Conservation (phyloP, 1,139 yeast genomes). For the Yamadazyma conglobata region DNA sequence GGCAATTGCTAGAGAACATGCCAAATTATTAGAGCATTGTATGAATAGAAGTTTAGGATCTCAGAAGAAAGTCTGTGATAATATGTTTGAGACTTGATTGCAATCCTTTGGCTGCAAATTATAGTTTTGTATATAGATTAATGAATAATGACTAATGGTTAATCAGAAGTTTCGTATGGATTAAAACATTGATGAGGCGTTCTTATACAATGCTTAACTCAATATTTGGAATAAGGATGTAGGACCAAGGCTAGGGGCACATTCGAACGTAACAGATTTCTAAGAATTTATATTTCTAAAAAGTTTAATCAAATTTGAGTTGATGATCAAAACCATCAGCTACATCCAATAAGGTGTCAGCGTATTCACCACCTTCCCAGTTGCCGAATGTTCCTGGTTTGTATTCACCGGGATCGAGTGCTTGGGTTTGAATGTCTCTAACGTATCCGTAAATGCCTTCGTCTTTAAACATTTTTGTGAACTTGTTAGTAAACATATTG, state of each 20-base stretch:
- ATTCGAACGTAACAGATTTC: no score
- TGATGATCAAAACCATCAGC: slow-evolving; percentile 11
- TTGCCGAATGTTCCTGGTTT: slow-evolving; percentile 9
- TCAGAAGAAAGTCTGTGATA: slow-evolving; percentile 10
- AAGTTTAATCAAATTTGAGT: slow-evolving; percentile 10
- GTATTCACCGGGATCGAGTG: slow-evolving; percentile 8
- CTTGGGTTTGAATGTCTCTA: slow-evolving; percentile 16
- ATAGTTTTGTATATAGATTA: no score
- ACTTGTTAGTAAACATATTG: slow-evolving; percentile 14
- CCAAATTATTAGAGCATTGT: slow-evolving; percentile 14
- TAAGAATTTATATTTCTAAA: no score
- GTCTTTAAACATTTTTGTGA: slow-evolving; percentile 18
- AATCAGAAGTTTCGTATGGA: no score
- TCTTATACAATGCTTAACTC: no score
- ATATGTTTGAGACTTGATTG: slow-evolving; percentile 16
- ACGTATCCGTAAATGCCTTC: slow-evolving; percentile 20
- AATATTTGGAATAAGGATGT: no score
- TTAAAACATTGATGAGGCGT: no score
- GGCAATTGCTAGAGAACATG: slow-evolving; percentile 17
- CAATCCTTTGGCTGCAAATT: neutral
- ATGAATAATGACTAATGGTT: no score
- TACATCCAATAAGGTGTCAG: slow-evolving; percentile 11
- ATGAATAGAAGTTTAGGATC: slow-evolving; percentile 15
- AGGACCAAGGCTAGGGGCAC: no score
- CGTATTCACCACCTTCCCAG: slow-evolving; percentile 11